phyloP scores from a whole-genome alignment of 768 basidiomycete species.

The Galerina marginata region DNA sequence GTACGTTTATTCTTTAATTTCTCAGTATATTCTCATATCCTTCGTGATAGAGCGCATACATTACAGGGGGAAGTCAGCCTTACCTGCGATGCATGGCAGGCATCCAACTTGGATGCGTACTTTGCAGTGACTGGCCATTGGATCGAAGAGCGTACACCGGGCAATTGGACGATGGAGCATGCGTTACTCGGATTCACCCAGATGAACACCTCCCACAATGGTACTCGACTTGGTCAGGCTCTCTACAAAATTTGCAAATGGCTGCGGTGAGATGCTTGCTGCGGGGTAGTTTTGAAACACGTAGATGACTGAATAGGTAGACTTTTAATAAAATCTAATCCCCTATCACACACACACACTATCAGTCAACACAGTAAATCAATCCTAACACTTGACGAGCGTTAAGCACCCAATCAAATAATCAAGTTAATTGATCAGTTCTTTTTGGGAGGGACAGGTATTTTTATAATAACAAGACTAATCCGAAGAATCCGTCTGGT shows the following conservation, averaged over 20 bases:
- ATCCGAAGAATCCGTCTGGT: too few relatives aligned
- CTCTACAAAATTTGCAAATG: conserved; percentile 11
- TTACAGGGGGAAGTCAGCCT: conserved; percentile 32
- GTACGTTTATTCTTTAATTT: conserved; percentile 4
- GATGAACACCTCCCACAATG: conserved; percentile 46
- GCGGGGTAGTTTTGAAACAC: too few relatives aligned
- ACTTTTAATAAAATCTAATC: too few relatives aligned
- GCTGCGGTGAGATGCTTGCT: too few relatives aligned
- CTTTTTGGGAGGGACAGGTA: too few relatives aligned
- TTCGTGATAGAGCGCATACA: not conserved
- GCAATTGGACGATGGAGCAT: conserved; percentile 34
- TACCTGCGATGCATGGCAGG: conserved; percentile 48
- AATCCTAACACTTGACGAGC: too few relatives aligned
- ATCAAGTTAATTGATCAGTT: too few relatives aligned
- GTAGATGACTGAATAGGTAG: too few relatives aligned
- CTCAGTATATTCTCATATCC: not conserved
- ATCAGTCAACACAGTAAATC: too few relatives aligned
- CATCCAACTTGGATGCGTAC: conserved; percentile 41
- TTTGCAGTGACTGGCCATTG: conserved; percentile 44
- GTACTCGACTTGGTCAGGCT: conserved; percentile 17
- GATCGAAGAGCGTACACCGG: conserved; percentile 36
- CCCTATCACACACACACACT: too few relatives aligned
- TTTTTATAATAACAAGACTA: too few relatives aligned
- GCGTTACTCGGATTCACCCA: conserved; percentile 40
- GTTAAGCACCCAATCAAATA: too few relatives aligned